Conservation (phyloP, 164 flowering plant species). For the Taxillus chinensis region DNA sequence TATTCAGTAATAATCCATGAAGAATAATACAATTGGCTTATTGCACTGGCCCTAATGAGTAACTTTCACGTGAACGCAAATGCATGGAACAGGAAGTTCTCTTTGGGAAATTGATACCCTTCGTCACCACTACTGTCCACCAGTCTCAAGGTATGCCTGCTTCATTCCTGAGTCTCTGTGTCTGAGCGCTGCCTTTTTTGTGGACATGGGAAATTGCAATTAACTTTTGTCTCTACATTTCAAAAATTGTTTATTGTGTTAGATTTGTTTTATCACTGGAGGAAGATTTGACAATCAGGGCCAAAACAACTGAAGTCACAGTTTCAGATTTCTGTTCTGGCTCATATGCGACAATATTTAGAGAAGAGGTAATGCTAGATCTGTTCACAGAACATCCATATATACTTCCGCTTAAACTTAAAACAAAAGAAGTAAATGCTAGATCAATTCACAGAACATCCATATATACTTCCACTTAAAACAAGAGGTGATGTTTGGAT, state of each 20-base stretch:
- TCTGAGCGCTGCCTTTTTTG: no score
- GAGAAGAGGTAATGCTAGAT: slow-evolving; percentile 48
- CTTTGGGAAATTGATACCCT: slow-evolving; percentile 94
- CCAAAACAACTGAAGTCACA: slow-evolving; percentile 66
- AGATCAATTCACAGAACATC: no score
- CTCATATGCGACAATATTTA: slow-evolving; percentile 82
- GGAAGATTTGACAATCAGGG: slow-evolving; percentile 74
- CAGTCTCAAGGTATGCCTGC: slow-evolving; percentile 69
- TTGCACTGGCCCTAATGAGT: no score
- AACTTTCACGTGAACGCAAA: no score
- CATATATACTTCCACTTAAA: no score
- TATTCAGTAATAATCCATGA: no score
- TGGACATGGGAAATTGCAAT: no score
- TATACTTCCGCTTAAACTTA: neutral
- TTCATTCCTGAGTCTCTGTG: neutral
- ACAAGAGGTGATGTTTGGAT: no score
- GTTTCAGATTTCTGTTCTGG: slow-evolving; percentile 78
- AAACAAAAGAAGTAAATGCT: neutral
- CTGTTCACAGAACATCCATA: neutral
- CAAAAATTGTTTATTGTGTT: neutral
- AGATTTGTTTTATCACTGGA: slow-evolving; percentile 81
- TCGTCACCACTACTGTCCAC: slow-evolving; percentile 86
- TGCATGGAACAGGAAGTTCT: slow-evolving; percentile 60
- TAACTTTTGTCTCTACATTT: neutral
- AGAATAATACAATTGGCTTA: no score